Evolutionary conservation across 352 stramenopile genomes (phyloP).

Genomic region (Pythium brassicae): DNA sequence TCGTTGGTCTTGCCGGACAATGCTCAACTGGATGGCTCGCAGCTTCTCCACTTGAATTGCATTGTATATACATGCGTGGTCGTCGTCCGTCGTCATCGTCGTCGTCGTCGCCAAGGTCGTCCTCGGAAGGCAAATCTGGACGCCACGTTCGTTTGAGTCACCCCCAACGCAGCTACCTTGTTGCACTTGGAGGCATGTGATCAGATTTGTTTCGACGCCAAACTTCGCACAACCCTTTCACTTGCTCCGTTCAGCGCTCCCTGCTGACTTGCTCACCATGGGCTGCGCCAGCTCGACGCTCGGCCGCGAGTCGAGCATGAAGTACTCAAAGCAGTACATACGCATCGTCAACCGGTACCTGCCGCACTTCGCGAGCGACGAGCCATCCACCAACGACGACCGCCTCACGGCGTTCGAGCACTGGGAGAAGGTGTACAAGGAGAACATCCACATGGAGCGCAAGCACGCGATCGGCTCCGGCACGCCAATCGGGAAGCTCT

Average conservation of each 20-base stretch:
- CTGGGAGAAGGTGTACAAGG: constrained; percentile 63
- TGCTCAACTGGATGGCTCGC: too few species aligned
- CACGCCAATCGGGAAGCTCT: constrained; percentile 48
- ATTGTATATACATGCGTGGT: too few species aligned
- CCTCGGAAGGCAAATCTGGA: too few species aligned
- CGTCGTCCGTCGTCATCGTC: too few species aligned
- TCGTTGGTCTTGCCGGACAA: too few species aligned
- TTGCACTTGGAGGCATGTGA: background rate
- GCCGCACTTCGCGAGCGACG: constrained; percentile 48
- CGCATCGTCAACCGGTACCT: constrained; percentile 60
- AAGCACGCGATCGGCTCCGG: constrained; percentile 34
- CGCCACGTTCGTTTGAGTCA: too few species aligned
- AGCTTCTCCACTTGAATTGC: too few species aligned
- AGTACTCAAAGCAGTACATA: constrained; percentile 65
- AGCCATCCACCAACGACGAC: constrained; percentile 46
- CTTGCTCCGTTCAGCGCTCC: background rate
- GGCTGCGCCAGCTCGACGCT: constrained; percentile 26
- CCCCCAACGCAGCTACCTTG: too few species aligned
- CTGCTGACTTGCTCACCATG: constrained; percentile 14
- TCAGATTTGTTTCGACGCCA: background rate
- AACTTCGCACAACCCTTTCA: background rate
- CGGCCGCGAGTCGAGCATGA: constrained; percentile 13
- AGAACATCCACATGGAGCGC: constrained; percentile 60
- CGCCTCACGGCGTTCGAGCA: constrained; percentile 48
- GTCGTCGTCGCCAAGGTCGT: too few species aligned